Evolutionary conservation across 768 basidiomycete species (phyloP), one percentile per base, ranked within the genome.

Genomic region (Kwoniella bestiolae): DNA sequence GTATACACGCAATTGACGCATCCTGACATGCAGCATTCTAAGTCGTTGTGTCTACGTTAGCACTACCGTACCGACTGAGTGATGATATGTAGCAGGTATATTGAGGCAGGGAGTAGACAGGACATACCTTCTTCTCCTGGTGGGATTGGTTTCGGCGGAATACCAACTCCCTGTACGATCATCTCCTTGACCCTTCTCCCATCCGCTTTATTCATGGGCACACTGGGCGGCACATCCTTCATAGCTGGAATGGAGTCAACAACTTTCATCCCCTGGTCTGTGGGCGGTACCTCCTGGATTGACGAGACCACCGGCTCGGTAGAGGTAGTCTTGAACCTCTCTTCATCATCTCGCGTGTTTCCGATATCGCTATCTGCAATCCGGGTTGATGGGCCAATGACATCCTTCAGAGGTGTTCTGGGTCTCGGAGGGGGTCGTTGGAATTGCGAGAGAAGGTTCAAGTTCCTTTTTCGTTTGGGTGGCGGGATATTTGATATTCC

Each of bases 21-120:
- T 31, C 91, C 91, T 2, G 91, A 92, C 92, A 94, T 94, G 83
- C 92, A 95, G 80, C 92, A 94, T 80, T 93, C 92, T 93, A 69
- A 47, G 38, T 41, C 41, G 14, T 58, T 56, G 5, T 21, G 18
- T 14, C 34, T 38, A 32, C 51, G 28, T 28, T 52, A 6, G 5
- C 28, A 7, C 28, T 52, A 8, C 7, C 47, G 47, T 49, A 8
- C 9, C 11, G 21, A 18, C 21, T n/a, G 47, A 23, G 7, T 7
- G 11, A 41, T 41, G n/a, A n/a, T n/a, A n/a, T n/a, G n/a, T n/a
- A n/a, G n/a, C n/a, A n/a, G n/a, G n/a, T n/a, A n/a, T n/a, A n/a
- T n/a, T n/a, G n/a, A n/a, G n/a, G n/a, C n/a, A n/a, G n/a, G n/a
- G n/a, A n/a, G n/a, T n/a, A n/a, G n/a, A n/a, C 38, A 41, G 38